These are phyloP conservation scores for Hyparrhenia diplandra DNA, from an alignment of 176 grass and related monocot genomes.

Conservation along the genomic window DNA sequence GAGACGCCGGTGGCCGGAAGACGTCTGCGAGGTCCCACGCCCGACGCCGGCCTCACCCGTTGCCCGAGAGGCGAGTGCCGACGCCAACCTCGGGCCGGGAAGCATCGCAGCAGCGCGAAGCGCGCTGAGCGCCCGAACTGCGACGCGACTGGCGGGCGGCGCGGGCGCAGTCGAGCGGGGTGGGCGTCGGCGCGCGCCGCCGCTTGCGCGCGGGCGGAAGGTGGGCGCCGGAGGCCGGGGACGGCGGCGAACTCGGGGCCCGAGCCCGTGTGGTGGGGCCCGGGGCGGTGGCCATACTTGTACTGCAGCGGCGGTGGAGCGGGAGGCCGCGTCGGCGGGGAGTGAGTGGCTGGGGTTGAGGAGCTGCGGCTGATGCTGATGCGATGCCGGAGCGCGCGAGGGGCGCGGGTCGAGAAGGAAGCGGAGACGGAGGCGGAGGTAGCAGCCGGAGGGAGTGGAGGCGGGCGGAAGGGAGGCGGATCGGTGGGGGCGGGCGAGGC, in stretches of 20 bases:
- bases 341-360: slow-evolving; percentile 33
- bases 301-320: not conserved
- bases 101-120: slow-evolving; percentile 51
- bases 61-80: slow-evolving; percentile 43
- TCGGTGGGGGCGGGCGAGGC: not conserved
- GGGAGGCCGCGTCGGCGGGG: slow-evolving; percentile 5
- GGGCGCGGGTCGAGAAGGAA: slow-evolving; percentile 10
- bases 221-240: slow-evolving; percentile 15
- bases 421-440: not conserved
- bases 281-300: slow-evolving; percentile 49
- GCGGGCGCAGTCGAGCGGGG: slow-evolving; percentile 71
- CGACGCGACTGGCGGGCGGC: slow-evolving; percentile 57
- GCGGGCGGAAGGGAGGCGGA: slow-evolving; percentile 37
- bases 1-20: slow-evolving; percentile 24
- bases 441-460: not conserved
- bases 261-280: slow-evolving; percentile 46
- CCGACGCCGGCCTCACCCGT: slow-evolving; percentile 57
- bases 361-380: not conserved
- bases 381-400: not conserved
- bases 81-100: not conserved
- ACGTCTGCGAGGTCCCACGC: slow-evolving; percentile 54
- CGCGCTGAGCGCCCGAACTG: slow-evolving; percentile 49
- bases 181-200: slow-evolving; percentile 37
- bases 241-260: slow-evolving; percentile 54
- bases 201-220: slow-evolving; percentile 29